Evolutionary conservation across 164 flowering plant species (phyloP), one percentile per base, ranked within the genome.

Genomic region (Chimonanthus salicifolius): DNA sequence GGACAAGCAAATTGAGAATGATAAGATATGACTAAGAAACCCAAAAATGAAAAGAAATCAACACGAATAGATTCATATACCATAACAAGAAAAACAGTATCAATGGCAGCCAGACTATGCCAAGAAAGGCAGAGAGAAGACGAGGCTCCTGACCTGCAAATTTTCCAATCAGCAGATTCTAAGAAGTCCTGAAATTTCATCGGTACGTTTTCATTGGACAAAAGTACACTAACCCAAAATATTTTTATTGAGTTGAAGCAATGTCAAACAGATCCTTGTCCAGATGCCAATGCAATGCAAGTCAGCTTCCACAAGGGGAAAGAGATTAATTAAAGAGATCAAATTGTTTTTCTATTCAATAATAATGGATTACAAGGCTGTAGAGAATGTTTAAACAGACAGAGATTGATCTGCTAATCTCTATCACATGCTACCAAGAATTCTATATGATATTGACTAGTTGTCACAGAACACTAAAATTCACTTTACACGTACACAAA

Each of bases 391-490:
- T 4, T 48, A 66, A 66, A 45, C 68, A 66, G 11, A 4, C 68
- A 66, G n/a, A 66, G n/a, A n/a, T 44, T 44, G 45, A 45, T 48
- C 68, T 66, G 68, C 47, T 44, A 44, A 66, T 47, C 18, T 66
- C 13, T 45, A 44, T 66, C 68, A 66, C 68, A 66, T 66, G 68
- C 68, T 66, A n/a, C 68, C 49, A 66, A 66, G 68, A 66, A 44
- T 66, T 46, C 68, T 66, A 66, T 66, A 66, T 13, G 9, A 66
- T 66, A 33, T 48, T 44, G 68, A 45, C 49, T 48, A 66, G 68
- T 66, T 66, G 68, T 66, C 68, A 44, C 4, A 66, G 6, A 44
- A 44, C 68, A 44, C 65, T 16, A 20, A 11, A 11, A 62, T 7
- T n/a, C 20, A 16, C 65, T 33, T 33, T 33, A 33, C 33, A 33